phyloP scores from a whole-genome alignment of 345 rosid genomes.

The Camelina laxa region DNA sequence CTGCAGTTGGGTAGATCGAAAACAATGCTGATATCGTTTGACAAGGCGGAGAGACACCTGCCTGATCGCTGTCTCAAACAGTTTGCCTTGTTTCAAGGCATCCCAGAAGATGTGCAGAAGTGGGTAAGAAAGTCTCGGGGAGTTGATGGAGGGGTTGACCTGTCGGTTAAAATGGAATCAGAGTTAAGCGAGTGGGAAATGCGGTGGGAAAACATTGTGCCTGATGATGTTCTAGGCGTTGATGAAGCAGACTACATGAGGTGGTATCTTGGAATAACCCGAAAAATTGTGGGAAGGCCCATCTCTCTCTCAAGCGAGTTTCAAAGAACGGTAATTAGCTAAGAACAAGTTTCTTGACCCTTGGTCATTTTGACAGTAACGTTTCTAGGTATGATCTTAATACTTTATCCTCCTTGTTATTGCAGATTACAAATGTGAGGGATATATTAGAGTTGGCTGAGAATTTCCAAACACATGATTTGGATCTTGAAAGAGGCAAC shows the following conservation, averaged over 20 bases:
- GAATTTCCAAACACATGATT: slow-evolving; percentile 63
- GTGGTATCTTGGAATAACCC: slow-evolving; percentile 81
- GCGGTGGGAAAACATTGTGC: slow-evolving; percentile 64
- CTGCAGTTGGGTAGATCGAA: slow-evolving; percentile 85
- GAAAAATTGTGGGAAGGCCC: slow-evolving; percentile 85
- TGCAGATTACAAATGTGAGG: slow-evolving; percentile 79
- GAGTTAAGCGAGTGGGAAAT: slow-evolving; percentile 91
- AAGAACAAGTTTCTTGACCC: slow-evolving; percentile 16
- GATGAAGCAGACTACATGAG: slow-evolving; percentile 83
- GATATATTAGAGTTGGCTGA: slow-evolving; percentile 84
- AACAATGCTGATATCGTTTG: slow-evolving; percentile 94
- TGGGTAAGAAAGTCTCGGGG: slow-evolving; percentile 98
- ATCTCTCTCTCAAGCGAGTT: slow-evolving; percentile 79
- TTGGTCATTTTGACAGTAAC: not conserved
- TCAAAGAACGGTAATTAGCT: slow-evolving; percentile 70
- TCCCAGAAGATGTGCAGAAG: slow-evolving; percentile 81
- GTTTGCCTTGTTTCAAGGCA: slow-evolving; percentile 70
- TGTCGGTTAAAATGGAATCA: slow-evolving; percentile 85
- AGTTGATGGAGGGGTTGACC: slow-evolving; percentile 96
- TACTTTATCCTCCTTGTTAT: slow-evolving; percentile 12
- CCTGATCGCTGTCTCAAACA: slow-evolving; percentile 96
- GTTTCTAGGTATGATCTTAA: not conserved
- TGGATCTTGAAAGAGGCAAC: slow-evolving; percentile 70
- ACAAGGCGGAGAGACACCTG: slow-evolving; percentile 98
- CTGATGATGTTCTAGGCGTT: slow-evolving; percentile 61